These are phyloP conservation scores for Plectosphaerella sp. DNA, from an alignment of 2,329 filamentous ascomycete species.

Conservation along the genomic window DNA sequence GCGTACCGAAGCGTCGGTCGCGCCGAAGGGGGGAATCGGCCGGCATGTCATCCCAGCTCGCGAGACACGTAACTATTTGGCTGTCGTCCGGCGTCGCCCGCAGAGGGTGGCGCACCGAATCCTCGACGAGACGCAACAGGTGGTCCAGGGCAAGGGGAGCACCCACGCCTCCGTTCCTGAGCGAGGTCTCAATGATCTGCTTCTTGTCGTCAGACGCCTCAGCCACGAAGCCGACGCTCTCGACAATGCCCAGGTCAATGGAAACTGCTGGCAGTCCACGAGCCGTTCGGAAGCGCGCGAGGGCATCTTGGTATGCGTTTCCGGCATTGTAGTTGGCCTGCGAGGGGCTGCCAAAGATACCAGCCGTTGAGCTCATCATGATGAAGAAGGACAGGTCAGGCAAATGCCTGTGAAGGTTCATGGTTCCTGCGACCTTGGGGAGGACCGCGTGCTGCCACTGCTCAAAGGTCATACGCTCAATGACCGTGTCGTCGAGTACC, in stretches of 20 bases:
- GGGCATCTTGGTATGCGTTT: constrained; percentile 34
- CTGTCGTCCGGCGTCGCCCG: too few species aligned
- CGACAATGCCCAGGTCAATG: constrained; percentile 34
- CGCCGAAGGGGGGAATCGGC: too few species aligned
- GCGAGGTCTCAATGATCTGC: too few species aligned
- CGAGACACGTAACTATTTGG: too few species aligned
- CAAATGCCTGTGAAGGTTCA: constrained; percentile 33
- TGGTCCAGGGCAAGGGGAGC: too few species aligned
- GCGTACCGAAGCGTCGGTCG: too few species aligned
- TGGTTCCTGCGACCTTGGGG: constrained; percentile 36
- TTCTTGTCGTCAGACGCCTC: too few species aligned
- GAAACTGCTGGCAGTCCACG: constrained; percentile 29
- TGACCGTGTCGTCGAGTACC: constrained; percentile 20
- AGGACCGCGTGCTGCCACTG: constrained; percentile 28
- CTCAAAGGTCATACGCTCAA: constrained; percentile 29
- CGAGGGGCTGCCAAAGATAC: constrained; percentile 25
- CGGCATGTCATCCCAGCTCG: too few species aligned
- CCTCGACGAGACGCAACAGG: too few species aligned
- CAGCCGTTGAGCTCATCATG: constrained; percentile 27
- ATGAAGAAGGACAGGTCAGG: constrained; percentile 31
- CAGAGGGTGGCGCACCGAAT: too few species aligned
- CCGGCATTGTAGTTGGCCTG: constrained; percentile 36
- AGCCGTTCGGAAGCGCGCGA: constrained; percentile 28
- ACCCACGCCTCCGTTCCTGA: too few species aligned
- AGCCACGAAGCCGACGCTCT: constrained; percentile 30